Evolutionary conservation across 2,329 filamentous ascomycete species (phyloP).

Genomic region (Colletotrichum truncatum): DNA sequence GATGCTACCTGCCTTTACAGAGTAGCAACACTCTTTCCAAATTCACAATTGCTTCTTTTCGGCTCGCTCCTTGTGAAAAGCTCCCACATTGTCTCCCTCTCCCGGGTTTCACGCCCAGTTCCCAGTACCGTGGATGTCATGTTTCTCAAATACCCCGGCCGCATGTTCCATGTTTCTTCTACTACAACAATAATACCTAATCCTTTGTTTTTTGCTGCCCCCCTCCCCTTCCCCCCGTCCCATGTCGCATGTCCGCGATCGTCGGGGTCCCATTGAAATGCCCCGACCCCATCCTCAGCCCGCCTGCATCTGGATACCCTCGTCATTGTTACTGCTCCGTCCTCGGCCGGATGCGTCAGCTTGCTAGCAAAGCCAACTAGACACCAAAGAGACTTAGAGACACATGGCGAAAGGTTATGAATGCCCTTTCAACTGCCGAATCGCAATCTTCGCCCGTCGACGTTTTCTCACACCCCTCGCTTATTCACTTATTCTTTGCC

Average conservation of each 20-base stretch:
- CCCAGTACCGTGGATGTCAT: neutral
- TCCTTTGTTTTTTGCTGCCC: neutral
- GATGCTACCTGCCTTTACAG: too few relatives aligned
- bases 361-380: neutral
- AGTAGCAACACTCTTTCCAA: too few relatives aligned
- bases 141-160: neutral
- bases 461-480: too few relatives aligned
- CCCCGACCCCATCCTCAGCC: neutral
- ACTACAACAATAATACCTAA: too few relatives aligned
- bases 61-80: neutral
- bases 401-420: neutral
- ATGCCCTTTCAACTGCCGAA: neutral
- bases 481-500: too few relatives aligned
- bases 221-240: neutral
- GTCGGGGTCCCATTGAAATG: neutral
- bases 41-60: neutral
- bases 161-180: neutral
- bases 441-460: neutral
- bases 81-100: neutral
- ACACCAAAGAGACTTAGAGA: neutral
- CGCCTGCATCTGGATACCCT: slow-evolving; percentile 1
- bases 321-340: neutral
- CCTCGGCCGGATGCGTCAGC: slow-evolving; percentile 20
- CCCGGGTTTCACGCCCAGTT: neutral
- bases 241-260: slow-evolving; percentile 2